Evolutionary conservation across 139 green algal species (phyloP).

Genomic region (Microglena sp.): DNA sequence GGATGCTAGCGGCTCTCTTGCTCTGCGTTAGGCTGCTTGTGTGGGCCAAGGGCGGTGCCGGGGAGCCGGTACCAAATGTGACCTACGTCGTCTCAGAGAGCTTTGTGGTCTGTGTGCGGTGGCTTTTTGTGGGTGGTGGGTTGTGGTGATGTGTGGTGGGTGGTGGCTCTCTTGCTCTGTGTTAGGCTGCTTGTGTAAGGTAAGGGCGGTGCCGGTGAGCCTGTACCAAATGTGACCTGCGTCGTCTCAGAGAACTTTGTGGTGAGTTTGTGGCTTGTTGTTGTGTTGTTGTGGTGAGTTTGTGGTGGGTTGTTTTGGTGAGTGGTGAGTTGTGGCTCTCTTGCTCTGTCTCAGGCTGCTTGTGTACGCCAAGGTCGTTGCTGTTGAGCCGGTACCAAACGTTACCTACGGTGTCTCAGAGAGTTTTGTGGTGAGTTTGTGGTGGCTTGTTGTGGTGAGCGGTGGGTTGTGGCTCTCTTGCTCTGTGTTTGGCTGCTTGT

Average conservation of each 20-base stretch:
- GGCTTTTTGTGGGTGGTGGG: too few species aligned
- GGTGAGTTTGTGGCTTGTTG: too few species aligned
- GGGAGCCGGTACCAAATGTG: conserved; percentile 31
- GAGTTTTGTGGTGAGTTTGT: conserved; percentile 45
- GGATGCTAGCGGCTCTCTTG: conserved; percentile 43
- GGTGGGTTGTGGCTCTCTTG: too few species aligned
- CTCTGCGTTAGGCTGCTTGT: conserved; percentile 49
- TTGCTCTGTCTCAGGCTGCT: conserved; percentile 51
- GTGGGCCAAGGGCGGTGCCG: conserved; percentile 34
- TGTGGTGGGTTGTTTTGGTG: too few species aligned
- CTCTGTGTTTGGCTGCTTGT: too few species aligned
- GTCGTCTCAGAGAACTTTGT: conserved; percentile 52
- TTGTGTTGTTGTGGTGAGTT: too few species aligned
- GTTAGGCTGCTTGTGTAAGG: too few species aligned
- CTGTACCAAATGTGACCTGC: conserved; percentile 37
- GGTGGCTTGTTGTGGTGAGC: too few species aligned
- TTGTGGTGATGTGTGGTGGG: too few species aligned
- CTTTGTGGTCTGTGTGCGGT: conserved; percentile 50
- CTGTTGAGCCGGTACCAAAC: conserved; percentile 27
- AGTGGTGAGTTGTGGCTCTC: too few species aligned
- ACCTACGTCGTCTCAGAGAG: conserved; percentile 50
- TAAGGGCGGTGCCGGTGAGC: conserved; percentile 31
- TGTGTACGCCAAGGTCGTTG: conserved; percentile 38
- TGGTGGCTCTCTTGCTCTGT: too few species aligned
- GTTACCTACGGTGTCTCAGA: conserved; percentile 50